Conservation (phyloP, 2,329 filamentous ascomycete genomes). For the Ophiocordyceps camponoti-rufipedis region DNA sequence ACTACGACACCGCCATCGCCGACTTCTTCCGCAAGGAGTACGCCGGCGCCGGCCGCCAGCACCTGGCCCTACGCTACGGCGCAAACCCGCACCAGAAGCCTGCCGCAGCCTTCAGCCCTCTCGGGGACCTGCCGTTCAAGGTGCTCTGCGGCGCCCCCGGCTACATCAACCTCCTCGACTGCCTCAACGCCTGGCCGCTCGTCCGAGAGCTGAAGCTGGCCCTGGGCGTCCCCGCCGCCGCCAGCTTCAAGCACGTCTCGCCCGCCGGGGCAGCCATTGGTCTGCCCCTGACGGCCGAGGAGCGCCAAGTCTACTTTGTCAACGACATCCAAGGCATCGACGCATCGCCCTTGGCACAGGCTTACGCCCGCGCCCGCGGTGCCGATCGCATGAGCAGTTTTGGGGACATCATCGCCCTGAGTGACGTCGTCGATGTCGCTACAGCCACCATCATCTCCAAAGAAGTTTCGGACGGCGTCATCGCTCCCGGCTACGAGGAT, state of each 20-base stretch:
- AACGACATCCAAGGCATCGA: constrained; percentile 86
- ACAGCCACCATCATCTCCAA: constrained; percentile 96
- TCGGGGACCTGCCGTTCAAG: constrained; percentile 77
- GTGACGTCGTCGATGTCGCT: constrained; percentile 73
- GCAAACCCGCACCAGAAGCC: constrained; percentile 98
- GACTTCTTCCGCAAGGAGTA: constrained; percentile 98
- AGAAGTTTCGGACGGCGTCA: constrained; percentile 93
- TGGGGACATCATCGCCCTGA: constrained; percentile 87
- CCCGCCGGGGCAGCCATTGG: constrained; percentile 92
- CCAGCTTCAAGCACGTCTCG: constrained; percentile 98
- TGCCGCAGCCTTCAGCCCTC: constrained; percentile 62
- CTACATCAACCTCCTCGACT: constrained; percentile 94
- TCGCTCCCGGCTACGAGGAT: constrained; percentile 71
- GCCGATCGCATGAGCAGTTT: constrained; percentile 98
- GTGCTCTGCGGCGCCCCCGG: constrained; percentile 77
- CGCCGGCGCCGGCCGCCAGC: constrained; percentile 65
- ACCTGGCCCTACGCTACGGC: constrained; percentile 78
- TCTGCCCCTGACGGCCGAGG: constrained; percentile 64
- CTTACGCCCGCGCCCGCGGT: constrained; percentile 86
- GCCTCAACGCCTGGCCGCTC: constrained; percentile 88
- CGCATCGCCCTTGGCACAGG: constrained; percentile 71
- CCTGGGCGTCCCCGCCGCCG: constrained; percentile 73
- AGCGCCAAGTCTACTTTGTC: constrained; percentile 97
- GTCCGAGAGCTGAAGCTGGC: constrained; percentile 92
- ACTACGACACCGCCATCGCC: constrained; percentile 88